Conservation (phyloP, 2,329 filamentous ascomycete genomes). For the Tolypocladium ovalisporum region DNA sequence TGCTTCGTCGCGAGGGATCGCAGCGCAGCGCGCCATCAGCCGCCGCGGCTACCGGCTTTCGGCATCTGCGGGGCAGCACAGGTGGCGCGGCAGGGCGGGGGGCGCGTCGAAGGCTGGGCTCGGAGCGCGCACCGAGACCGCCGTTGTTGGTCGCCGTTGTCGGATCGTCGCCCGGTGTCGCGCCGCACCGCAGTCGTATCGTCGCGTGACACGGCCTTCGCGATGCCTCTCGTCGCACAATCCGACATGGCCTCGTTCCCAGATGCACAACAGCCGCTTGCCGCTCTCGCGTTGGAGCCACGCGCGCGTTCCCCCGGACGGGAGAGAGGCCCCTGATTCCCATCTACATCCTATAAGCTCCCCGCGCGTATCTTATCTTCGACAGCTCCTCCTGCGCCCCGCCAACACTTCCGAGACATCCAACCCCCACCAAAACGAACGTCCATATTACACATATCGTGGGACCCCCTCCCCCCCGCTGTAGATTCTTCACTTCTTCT, state of each 20-base stretch:
- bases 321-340: not conserved
- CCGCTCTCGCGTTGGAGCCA: not conserved
- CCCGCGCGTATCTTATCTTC: not conserved
- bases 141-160: not conserved
- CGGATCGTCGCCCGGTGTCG: too few relatives aligned
- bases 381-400: not conserved
- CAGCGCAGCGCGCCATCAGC: not conserved
- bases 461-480: not conserved
- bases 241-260: too few relatives aligned
- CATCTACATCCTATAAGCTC: not conserved
- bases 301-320: not conserved
- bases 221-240: too few relatives aligned
- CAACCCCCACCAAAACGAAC: not conserved
- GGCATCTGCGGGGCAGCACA: not conserved
- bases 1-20: not conserved
- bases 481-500: not conserved
- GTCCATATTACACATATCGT: not conserved
- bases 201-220: not conserved
- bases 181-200: not conserved
- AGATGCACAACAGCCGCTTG: not conserved
- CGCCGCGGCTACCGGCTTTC: not conserved
- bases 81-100: too few relatives aligned
- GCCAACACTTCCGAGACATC: not conserved
- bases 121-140: slow-evolving; percentile 2
- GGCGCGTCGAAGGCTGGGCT: too few relatives aligned